Evolutionary conservation across 257 asterid species (phyloP), one percentile per base, ranked within the genome.

Genomic region (Ilex asprella): DNA sequence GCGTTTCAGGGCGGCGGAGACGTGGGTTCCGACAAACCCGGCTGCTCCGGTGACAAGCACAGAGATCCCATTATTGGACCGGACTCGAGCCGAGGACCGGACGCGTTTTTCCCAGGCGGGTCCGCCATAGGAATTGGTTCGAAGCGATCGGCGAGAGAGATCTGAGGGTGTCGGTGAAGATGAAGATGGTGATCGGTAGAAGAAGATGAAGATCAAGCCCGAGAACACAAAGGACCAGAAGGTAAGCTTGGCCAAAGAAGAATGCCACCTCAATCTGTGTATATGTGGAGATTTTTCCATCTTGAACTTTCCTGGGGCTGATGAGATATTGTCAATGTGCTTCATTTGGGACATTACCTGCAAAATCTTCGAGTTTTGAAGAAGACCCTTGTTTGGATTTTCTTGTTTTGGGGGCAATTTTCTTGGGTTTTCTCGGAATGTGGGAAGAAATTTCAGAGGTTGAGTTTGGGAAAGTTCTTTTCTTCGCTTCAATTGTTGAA

Each of bases 251-350:
- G 81, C 79, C 27, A 80, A 1, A 43, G 82, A 72, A 41, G 81
- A 80, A 30, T 76, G 73, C 2, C 67, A 72, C 81, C 85, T 75
- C 44, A 70, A 66, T 62, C 79, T 60, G 30, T 67, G 30, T 2
- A 16, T 73, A 54, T 76, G 77, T 12, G 76, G 56, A 55, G 84
- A 76, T 68, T 84, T 84, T 67, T 83, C 90, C 80, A 80, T 76
- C 82, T 84, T 84, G 71, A 78, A 78, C 67, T 80, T 85, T 10
- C 93, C 89, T 12, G 91, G 94, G 60, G 84, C 80, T 49, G 95
- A 88, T 27, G 94, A 91, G 56, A 69, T 69, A 73, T 75, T 76
- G 62, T 91, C 98, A 86, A 84, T 79, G 90, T 88, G 96, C 89
- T 75, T 81, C 96, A 91, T 91, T 62, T 79, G 81, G 55, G 67